Evolutionary conservation across 1,139 yeast genomes (phyloP), one percentile per base, ranked within the genome.

Genomic region (Geotrichum restrictum): DNA sequence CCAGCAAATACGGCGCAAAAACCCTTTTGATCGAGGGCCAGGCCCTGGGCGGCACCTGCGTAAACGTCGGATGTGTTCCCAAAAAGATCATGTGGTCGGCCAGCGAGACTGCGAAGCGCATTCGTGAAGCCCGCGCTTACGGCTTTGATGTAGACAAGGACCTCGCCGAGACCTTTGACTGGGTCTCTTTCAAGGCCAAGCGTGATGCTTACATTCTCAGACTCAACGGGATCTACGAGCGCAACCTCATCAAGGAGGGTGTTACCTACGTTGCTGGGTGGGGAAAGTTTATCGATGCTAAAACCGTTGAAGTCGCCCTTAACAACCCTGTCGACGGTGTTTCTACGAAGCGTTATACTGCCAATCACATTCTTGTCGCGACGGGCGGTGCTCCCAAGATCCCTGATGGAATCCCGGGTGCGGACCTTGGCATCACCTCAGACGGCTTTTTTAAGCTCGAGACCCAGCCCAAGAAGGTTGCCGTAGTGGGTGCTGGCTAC

Each of bases 81-180:
- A 93, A 93, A 77, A 93, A 93, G 70, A 89, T 94, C 49, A 91
- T 93, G 98, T 93, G 98, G 98, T 83, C 89, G 61, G 96, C 97
- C 19, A 83, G 93, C 33, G 96, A 89, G 62, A 73, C 87, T 69
- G 97, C 97, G 21, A 80, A 81, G 59, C 82, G 81, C 64, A 74
- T 85, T 60, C 74, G 76, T 51, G 85, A 88, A 53, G 93, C 95
- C 58, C 74, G 78, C 59, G 88, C 85, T 57, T 93, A 93, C 67
- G 96, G 96, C 0, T 83, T 93, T 61, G 81, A 80, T 53, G 77
- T 80, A 33, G 76, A 76, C 48, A 73, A 76, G 48, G 53, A 57
- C 32, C 56, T 59, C 42, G 78, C 79, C 14, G 76, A 80, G 56
- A 72, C 78, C 42, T 91, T 93, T 68, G 78, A 88, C 66, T 93